Base-by-base conservation (phyloP, 2,329 filamentous ascomycete genomes). In the Arthrobotrys iridis region DNA sequence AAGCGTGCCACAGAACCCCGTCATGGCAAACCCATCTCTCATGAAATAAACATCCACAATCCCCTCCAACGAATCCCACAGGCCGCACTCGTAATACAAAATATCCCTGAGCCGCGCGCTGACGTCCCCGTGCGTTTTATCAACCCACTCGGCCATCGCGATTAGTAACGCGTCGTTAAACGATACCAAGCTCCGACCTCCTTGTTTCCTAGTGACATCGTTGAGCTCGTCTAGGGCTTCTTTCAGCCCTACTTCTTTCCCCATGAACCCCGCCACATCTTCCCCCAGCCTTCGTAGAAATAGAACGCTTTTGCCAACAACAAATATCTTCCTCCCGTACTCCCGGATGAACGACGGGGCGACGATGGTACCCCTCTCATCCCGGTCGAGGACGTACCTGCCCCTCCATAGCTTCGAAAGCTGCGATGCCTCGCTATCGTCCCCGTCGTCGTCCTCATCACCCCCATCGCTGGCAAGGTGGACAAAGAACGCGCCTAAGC, bases 291-390 rank as follows among this genome's bases (percentile, higher is more conserved):
- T 87, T 74, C 89, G 90, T n/a, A 97, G 83, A 46, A 97, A 90
- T 0, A 95, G 88, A 65, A 95, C 89, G 79, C 91, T 96, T 82
- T 97, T 97, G 0, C 94, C 94, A 0, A 92, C 90, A 0, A 90
- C 93, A 79, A 97, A 94, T 37, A 97, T 92, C 76, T 89, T 91
- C 22, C 84, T 83, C 0, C 88, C 88, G 1, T 89, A 87, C 1
- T 89, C 86, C 40, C 89, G 87, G 3, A 97, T 85, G 77, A 97
- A 97, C 1, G 83, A 85, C 0, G 94, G 93, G 0, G 90, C 89
- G 78, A 90, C 88, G 0, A 93, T 81, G 1, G 83, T 82, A 13
- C 89, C 88, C 43, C 88, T 84, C 2, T 85, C 81, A 0, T 88
- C 88, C 10, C 83, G 85, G 24, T 89, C 87, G 11, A 97, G 83